Evolutionary conservation across 495 filamentous ascomycete genomes (phyloP), one percentile per base, ranked within the genome.

Genomic region (Aspergillus sclerotiicarbonarius): DNA sequence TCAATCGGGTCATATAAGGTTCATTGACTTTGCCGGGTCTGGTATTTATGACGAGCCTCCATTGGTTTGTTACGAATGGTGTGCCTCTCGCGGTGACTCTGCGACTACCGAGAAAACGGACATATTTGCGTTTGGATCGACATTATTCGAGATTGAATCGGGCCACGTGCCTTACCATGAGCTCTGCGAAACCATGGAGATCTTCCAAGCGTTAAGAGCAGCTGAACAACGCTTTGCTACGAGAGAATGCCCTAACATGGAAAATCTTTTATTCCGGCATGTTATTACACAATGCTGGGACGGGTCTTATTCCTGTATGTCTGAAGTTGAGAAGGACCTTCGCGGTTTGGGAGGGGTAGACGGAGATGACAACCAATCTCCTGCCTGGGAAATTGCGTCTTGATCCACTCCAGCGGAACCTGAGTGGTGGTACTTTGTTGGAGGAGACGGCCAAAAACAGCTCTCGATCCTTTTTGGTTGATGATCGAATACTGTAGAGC

Each of bases 21-120:
- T 63, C 45, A 63, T 63, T 51, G 61, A 63, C 53, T 63, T 63
- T 53, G 61, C 48, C 48, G 61, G 61, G 20, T 63, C 61, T 41
- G 54, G 61, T 51, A 57, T 63, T 45, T 57, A 63, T 31, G 54
- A 47, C 8, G 54, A 54, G 44, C 45, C 39, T 44, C 48, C 61
- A 6, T 25, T 51, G 39, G 61, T 60, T 48, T 57, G 61, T 48
- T 63, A 60, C 25, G 61, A 60, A 46, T 60, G 49, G 61, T 60
- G 57, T 48, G 55, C 51, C 57, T 60, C 32, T 31, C 31, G 41
- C 21, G 39, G 46, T 53, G 49, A 32, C n/a, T 45, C 39, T 51
- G 52, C 31, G 30, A 20, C 56, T 39, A 32, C 39, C 43, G 37
- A 49, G 6, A 56, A 50, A 25, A 54, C 57, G 33, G 61, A 63